A percentile compares a stretch with the other conserved stretches of the same genome.
These are phyloP conservation scores for Penicillium sp. DNA, from an alignment of 2,329 filamentous ascomycete genomes.

Conservation along the genomic window DNA sequence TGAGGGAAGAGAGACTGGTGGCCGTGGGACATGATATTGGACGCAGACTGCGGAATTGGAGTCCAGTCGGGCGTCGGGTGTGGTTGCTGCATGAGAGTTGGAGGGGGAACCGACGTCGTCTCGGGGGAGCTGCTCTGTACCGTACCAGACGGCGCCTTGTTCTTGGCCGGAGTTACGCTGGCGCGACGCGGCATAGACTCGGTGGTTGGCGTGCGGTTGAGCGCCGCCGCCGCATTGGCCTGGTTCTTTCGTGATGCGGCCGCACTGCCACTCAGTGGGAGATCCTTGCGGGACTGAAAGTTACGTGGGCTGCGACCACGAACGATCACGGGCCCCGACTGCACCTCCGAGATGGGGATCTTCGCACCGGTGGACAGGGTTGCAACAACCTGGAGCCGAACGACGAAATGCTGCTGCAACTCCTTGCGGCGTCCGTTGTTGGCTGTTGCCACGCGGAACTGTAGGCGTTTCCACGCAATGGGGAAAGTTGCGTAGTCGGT, in stretches of 20 bases:
- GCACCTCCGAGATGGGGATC: slow-evolving; percentile 73
- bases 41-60: slow-evolving; percentile 28
- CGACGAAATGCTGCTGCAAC: slow-evolving; percentile 90
- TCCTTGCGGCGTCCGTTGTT: slow-evolving; percentile 95
- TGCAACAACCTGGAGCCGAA: slow-evolving; percentile 79
- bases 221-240: slow-evolving; percentile 28
- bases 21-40: slow-evolving; percentile 20
- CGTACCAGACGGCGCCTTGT: slow-evolving; percentile 20
- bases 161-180: slow-evolving; percentile 28
- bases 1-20: slow-evolving; percentile 45
- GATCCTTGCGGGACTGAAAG: slow-evolving; percentile 90
- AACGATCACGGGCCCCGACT: slow-evolving; percentile 87
- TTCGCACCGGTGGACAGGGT: slow-evolving; percentile 80
- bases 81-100: slow-evolving; percentile 24
- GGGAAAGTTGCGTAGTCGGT: slow-evolving; percentile 86
- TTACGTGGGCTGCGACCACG: slow-evolving; percentile 89
- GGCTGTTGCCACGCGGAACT: slow-evolving; percentile 91
- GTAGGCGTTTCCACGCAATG: slow-evolving; percentile 87
- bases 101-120: slow-evolving; percentile 28
- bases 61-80: slow-evolving; percentile 36
- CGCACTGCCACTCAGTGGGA: slow-evolving; percentile 75
- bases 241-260: slow-evolving; percentile 70
- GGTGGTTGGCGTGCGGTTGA: slow-evolving; percentile 32
- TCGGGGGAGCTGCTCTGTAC: slow-evolving; percentile 37
- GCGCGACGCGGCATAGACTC: slow-evolving; percentile 28